A percentile compares a stretch with the other conserved stretches of the same genome.
Evolutionary conservation across 208 protist species (phyloP).

Genomic region (Trypanosoma cruzi): DNA sequence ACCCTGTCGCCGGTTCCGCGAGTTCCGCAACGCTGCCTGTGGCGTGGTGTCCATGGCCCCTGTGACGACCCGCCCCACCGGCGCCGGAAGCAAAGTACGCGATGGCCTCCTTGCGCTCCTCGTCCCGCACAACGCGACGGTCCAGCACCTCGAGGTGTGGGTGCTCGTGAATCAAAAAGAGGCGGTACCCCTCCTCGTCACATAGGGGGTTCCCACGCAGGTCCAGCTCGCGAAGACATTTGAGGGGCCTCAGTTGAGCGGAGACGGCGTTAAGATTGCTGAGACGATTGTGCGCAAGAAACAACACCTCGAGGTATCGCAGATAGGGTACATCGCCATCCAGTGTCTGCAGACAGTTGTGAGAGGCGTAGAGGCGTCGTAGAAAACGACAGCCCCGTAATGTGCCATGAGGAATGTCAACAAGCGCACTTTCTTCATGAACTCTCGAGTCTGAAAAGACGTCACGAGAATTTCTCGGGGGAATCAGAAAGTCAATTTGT

Average conservation of each 20-base stretch:
- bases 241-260: constrained; percentile 43
- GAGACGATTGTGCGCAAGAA: constrained; percentile 66
- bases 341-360: constrained; percentile 28
- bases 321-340: constrained; percentile 22
- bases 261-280: constrained; percentile 43
- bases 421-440: not conserved
- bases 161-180: constrained; percentile 50
- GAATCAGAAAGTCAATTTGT: constrained; percentile 51
- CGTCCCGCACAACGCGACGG: constrained; percentile 38
- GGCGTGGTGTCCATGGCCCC: no score
- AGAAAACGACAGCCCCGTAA: constrained; percentile 56
- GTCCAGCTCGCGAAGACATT: constrained; percentile 55
- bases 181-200: constrained; percentile 67
- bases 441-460: not conserved
- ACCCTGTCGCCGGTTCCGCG: not conserved
- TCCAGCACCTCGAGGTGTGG: constrained; percentile 78
- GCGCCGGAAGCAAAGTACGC: not conserved
- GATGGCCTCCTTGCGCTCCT: constrained; percentile 54
- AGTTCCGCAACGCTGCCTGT: not conserved
- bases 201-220: constrained; percentile 71
- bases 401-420: not conserved
- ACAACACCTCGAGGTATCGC: constrained; percentile 54
- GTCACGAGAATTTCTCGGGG: not conserved
- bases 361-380: constrained; percentile 33
- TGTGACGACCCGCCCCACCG: not conserved